These are phyloP conservation scores for Trichoderma sp. DNA, from an alignment of 2,329 filamentous ascomycete genomes.

Conservation along the genomic window DNA sequence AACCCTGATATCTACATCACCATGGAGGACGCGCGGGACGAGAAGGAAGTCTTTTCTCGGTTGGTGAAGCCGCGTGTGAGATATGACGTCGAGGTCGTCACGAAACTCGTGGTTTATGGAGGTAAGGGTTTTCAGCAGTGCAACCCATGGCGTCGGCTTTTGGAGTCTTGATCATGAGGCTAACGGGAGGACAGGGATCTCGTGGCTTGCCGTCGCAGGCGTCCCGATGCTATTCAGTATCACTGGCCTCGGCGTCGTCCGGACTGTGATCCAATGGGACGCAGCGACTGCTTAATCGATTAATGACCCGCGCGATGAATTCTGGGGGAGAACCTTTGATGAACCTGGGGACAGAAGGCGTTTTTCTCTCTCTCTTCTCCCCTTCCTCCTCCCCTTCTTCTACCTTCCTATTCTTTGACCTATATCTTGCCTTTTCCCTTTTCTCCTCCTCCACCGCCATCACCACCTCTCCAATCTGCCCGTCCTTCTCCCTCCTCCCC, in stretches of 20 bases:
- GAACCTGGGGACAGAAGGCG: conserved; percentile 7
- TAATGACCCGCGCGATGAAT: conserved; percentile 4
- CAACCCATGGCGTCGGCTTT: neutral
- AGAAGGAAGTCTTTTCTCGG: conserved; percentile 80
- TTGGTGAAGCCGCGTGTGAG: conserved; percentile 84
- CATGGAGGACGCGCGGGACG: conserved; percentile 58
- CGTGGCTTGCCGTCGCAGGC: conserved; percentile 75
- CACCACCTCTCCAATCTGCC: too few species aligned
- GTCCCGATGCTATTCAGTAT: conserved; percentile 73
- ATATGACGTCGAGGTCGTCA: conserved; percentile 98
- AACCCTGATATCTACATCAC: conserved; percentile 39
- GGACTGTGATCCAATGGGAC: conserved; percentile 34
- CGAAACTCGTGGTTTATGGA: conserved; percentile 91
- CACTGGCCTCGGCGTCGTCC: conserved; percentile 53
- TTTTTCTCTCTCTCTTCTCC: neutral
- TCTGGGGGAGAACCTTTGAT: neutral
- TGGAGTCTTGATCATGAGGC: conserved; percentile 21
- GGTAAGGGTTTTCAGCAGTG: conserved; percentile 56
- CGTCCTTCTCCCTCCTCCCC: too few species aligned
- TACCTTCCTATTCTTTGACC: neutral
- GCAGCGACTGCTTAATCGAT: conserved; percentile 1
- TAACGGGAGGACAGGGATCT: conserved; percentile 64
- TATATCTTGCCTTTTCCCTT: too few species aligned
- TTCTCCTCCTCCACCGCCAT: too few species aligned
- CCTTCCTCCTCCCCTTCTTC: neutral